Evolutionary conservation across 129 eudicot genomes (phyloP), one percentile per base, ranked within the genome.

Genomic region (Solidago caesia): DNA sequence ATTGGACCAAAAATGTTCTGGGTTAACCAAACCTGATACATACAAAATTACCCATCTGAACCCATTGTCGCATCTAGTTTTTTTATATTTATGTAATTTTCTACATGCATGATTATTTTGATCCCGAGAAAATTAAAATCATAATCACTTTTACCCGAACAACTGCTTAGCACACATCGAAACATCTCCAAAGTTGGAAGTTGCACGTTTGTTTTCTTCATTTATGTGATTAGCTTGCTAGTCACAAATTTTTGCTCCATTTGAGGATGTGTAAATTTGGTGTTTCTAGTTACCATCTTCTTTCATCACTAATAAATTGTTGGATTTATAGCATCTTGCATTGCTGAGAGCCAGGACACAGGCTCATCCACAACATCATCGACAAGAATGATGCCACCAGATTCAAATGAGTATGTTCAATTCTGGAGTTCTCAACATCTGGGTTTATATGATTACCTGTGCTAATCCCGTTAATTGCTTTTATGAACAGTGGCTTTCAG

Each of bases 341-440:
- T 84, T 67, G 91, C 90, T 29, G 95, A 91, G 81, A 86, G 89
- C 68, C 97, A 86, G 68, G 95, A 91, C 76, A 86, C 95, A 1
- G 92, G 88, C 74, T 86, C 97, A 70, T 91, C 97, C 53, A 79
- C 89, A 49, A 86, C 95, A 55, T 78, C 88, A 44, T 91, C 97
- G 60, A 86, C 97, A 77, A 84, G 86, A 86, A 84, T 88, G 81
- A 74, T 83, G 70, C 89, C 97, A 14, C 97, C 88, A 82, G 95
- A 91, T 86, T 65, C 85, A 70, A 86, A 84, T 16, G 97, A 91
- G 97, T 91, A 88, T 56, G 84, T 77, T 73, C 29, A 68, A 43
- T 76, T 73, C 7, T 44, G 1, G 49, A 39, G 10, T 71, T 45
- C 29, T 29, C 51, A 61, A 56, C 66, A 11, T 14, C 29, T 7